Conservation (phyloP, 139 green algal species). For the Chlamydomonas incerta region DNA sequence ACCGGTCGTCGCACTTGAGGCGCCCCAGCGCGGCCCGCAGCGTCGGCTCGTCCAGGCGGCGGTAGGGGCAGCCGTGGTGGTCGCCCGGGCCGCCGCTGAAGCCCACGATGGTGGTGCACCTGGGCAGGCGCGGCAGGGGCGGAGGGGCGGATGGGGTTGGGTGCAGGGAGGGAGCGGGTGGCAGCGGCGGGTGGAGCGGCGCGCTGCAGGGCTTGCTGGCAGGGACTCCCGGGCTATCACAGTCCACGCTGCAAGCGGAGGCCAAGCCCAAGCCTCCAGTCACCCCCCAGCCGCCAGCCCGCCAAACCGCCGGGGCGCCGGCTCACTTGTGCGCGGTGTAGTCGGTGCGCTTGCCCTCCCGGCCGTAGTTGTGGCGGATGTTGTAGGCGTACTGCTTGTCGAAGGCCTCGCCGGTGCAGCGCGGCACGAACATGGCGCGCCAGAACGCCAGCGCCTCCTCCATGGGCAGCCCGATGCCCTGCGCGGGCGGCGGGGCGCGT, state of each 20-base stretch:
- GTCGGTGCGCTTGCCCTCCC: constrained; percentile 92
- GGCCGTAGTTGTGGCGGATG: constrained; percentile 97
- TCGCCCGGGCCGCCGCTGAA: constrained; percentile 50
- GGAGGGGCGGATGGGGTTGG: neutral
- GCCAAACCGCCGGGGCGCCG: neutral
- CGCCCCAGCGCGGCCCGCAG: constrained; percentile 71
- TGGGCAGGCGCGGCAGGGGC: neutral
- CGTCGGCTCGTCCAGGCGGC: constrained; percentile 70
- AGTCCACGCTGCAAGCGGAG: no score
- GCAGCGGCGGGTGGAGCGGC: constrained; percentile 46
- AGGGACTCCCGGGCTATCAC: no score
- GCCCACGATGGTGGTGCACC: constrained; percentile 86
- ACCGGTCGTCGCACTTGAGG: constrained; percentile 65
- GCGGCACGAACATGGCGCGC: constrained; percentile 83
- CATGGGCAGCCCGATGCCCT: constrained; percentile 90
- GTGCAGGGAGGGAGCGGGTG: neutral
- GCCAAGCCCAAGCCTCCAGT: no score
- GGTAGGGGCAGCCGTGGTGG: constrained; percentile 92
- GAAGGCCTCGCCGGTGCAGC: constrained; percentile 84
- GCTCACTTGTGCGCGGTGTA: constrained; percentile 85
- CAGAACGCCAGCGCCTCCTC: constrained; percentile 96
- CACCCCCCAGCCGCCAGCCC: neutral
- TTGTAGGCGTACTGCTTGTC: constrained; percentile 98
- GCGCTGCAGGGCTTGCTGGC: no score
- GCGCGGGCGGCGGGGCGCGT: neutral